A percentile compares a stretch with the other conserved stretches of the same genome.
Conservation (phyloP, 495 filamentous ascomycete species). For the Aspergillus conjunctus region DNA sequence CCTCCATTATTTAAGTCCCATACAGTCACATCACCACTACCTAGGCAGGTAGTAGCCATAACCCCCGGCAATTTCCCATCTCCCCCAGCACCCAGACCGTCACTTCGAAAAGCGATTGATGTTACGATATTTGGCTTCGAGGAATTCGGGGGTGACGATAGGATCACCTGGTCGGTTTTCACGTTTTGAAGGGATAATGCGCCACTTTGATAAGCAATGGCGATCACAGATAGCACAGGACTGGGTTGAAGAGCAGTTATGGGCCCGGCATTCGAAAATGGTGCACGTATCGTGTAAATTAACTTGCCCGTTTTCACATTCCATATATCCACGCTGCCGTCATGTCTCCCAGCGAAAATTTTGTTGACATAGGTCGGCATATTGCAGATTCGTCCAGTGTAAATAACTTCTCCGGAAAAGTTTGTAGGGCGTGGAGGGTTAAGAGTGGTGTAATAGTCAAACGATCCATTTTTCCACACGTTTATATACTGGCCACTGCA, state of each 20-base stretch:
- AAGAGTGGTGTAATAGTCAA: constrained; percentile 88
- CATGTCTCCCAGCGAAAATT: constrained; percentile 79
- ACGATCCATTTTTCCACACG: constrained; percentile 82
- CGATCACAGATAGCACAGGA: constrained; percentile 81
- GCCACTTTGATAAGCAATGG: constrained; percentile 81
- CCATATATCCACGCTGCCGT: constrained; percentile 96
- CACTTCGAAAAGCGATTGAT: constrained; percentile 87
- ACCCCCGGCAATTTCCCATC: constrained; percentile 79
- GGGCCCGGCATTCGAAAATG: constrained; percentile 62
- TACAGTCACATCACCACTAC: constrained; percentile 83
- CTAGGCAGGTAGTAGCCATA: constrained; percentile 76
- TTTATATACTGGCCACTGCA: constrained; percentile 74
- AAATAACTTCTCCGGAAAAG: constrained; percentile 53
- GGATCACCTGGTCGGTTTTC: constrained; percentile 66
- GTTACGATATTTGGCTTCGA: constrained; percentile 60
- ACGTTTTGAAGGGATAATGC: constrained; percentile 79
- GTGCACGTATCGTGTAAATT: constrained; percentile 79
- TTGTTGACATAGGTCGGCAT: constrained; percentile 97
- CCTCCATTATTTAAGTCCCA: constrained; percentile 94
- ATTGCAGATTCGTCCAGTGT: constrained; percentile 72
- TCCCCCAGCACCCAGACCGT: constrained; percentile 85
- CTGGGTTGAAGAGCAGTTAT: constrained; percentile 83
- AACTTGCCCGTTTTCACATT: constrained; percentile 89
- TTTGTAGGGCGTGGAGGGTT: constrained; percentile 46
- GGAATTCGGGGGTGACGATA: constrained; percentile 63